Evolutionary conservation across 2,329 filamentous ascomycete species (phyloP).

Genomic region (Botryotinia narcissicola): DNA sequence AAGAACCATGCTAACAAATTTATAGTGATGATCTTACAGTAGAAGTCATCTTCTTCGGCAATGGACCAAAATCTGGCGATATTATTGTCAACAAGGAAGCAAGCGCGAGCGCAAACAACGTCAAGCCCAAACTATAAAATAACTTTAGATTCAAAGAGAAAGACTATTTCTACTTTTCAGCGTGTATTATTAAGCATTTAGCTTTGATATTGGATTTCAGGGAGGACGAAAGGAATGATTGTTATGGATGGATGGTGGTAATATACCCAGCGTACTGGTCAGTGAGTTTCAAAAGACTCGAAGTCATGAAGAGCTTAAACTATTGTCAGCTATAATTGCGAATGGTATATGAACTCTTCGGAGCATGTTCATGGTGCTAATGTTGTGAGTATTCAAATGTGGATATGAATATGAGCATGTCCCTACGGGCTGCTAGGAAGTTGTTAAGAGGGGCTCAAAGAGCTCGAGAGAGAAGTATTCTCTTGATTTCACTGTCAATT

Average conservation of each 20-base stretch:
- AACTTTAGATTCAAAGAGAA: not conserved
- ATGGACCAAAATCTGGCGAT: constrained; percentile 71
- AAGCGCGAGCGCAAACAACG: constrained; percentile 52
- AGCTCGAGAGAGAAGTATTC: not conserved
- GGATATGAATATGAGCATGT: not conserved
- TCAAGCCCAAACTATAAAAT: constrained; percentile 37
- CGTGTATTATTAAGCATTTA: constrained; percentile 12
- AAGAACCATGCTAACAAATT: constrained; percentile 20
- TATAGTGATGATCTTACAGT: constrained; percentile 89
- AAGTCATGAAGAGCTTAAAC: not conserved
- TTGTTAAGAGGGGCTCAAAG: not conserved
- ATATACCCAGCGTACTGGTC: constrained; percentile 2
- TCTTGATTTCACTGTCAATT: not conserved
- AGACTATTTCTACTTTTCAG: not conserved
- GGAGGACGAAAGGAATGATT: not conserved
- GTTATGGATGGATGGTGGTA: not conserved
- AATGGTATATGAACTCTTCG: not conserved
- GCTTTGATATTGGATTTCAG: not conserved
- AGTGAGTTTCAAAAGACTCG: not conserved
- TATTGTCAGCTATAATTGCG: not conserved
- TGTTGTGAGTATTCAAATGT: not conserved
- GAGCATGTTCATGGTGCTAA: not conserved
- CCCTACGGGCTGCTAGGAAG: not conserved
- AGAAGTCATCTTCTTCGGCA: constrained; percentile 97
- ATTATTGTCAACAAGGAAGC: constrained; percentile 86